A percentile compares a stretch with the other conserved stretches of the same genome.
These are phyloP conservation scores for Tetrahymena borealis DNA, from an alignment of 73 alveolate genomes.

Conservation along the genomic window DNA sequence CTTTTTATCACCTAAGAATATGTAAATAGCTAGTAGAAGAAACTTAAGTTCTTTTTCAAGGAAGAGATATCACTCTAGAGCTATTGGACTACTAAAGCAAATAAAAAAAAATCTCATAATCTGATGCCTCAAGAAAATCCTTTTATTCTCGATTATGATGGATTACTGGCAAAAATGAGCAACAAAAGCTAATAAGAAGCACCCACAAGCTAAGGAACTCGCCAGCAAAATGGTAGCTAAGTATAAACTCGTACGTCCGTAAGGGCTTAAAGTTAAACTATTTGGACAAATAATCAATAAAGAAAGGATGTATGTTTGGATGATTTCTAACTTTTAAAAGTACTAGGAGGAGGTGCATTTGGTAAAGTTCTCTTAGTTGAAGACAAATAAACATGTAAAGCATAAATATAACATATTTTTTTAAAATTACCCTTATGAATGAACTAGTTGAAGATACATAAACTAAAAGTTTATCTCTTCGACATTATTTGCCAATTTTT, in stretches of 20 bases:
- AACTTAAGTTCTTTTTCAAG: constrained; percentile 12
- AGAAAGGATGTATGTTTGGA: constrained; percentile 49
- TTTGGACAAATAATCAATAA: constrained; percentile 27
- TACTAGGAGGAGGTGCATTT: constrained; percentile 83
- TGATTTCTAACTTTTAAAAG: constrained; percentile 69
- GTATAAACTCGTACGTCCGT: background rate
- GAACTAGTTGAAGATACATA: too few species aligned
- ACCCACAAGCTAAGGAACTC: constrained; percentile 15
- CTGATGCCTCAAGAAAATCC: constrained; percentile 30
- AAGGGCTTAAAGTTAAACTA: constrained; percentile 8
- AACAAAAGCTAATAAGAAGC: constrained; percentile 31
- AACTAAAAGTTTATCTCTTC: too few species aligned
- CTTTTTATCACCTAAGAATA: background rate
- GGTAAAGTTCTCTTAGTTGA: constrained; percentile 83
- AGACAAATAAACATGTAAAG: constrained; percentile 50
- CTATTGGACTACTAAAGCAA: constrained; percentile 39
- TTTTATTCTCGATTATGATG: constrained; percentile 19
- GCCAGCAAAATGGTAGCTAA: background rate
- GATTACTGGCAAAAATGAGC: background rate
- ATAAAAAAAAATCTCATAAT: constrained; percentile 33
- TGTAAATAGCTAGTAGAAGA: constrained; percentile 17
- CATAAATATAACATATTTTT: too few species aligned
- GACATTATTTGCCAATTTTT: too few species aligned
- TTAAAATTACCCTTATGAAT: too few species aligned
- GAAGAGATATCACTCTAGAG: constrained; percentile 37